Conservation (phyloP, 2,329 filamentous ascomycete species). For the Diaporthe sp. region DNA sequence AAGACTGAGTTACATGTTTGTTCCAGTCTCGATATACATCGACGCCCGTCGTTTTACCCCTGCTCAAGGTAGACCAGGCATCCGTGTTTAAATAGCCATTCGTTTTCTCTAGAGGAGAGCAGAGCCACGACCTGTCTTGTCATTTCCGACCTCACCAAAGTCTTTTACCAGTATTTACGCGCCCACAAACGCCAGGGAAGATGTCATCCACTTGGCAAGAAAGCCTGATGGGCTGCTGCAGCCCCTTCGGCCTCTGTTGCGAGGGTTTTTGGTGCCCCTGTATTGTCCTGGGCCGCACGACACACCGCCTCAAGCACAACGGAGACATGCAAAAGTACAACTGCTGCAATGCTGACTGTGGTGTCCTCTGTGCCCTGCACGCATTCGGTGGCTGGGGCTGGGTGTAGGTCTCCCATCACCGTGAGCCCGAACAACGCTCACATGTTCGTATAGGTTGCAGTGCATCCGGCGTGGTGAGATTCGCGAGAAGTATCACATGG, state of each 20-base stretch:
- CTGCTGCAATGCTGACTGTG: conserved; percentile 30
- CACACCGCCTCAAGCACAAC: conserved; percentile 27
- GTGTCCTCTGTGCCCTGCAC: conserved; percentile 23
- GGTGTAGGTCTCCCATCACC: background rate
- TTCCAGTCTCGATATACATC: background rate
- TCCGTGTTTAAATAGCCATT: background rate
- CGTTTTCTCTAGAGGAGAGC: no score
- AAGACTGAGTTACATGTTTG: background rate
- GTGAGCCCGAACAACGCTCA: conserved; percentile 1
- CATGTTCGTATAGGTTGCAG: background rate
- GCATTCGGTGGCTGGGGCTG: conserved; percentile 27
- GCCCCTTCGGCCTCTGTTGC: conserved; percentile 23
- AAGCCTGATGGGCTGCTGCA: background rate
- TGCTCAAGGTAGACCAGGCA: no score
- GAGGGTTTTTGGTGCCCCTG: conserved; percentile 29
- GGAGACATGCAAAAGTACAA: conserved; percentile 20
- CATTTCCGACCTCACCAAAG: no score
- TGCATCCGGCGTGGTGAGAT: conserved; percentile 28
- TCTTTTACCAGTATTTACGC: background rate
- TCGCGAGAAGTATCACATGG: conserved; percentile 14
- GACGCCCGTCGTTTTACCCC: background rate
- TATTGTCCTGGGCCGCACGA: conserved; percentile 28
- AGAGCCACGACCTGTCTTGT: no score
- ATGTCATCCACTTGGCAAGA: conserved; percentile 5
- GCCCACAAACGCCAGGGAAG: background rate